Conservation (phyloP, 257 asterid species). For the Rhazya stricta region DNA sequence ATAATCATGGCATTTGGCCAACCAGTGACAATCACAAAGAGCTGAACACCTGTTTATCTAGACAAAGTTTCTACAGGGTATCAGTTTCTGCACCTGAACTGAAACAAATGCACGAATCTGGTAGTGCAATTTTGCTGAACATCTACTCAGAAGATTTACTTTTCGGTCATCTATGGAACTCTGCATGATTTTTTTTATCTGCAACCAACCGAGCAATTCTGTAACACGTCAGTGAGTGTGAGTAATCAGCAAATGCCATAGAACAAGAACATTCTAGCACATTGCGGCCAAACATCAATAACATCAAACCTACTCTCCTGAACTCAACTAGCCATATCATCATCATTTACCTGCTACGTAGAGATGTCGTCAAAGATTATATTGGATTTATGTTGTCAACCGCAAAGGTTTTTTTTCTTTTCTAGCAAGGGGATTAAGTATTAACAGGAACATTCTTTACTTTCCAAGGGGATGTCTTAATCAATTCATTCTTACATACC, state of each 20-base stretch:
- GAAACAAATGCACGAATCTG: neutral
- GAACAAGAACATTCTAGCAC: neutral
- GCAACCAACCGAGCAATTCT: constrained; percentile 5
- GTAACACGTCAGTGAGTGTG: neutral
- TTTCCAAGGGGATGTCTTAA: neutral
- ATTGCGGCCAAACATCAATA: neutral
- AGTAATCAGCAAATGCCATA: neutral
- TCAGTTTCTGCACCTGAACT: constrained; percentile 3
- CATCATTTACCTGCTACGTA: neutral
- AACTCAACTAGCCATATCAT: neutral
- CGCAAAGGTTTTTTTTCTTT: neutral
- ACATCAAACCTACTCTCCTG: neutral
- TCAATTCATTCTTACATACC: neutral
- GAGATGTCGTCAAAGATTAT: neutral
- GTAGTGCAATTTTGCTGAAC: neutral
- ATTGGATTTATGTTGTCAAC: neutral
- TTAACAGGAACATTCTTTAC: neutral
- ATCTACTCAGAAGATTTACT: neutral
- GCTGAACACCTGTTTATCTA: neutral
- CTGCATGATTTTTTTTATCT: neutral
- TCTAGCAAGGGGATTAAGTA: neutral
- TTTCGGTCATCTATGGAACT: neutral
- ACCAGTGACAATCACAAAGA: constrained; percentile 5
- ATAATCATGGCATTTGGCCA: neutral
- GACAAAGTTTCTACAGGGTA: constrained; percentile 1